These are phyloP conservation scores for Setaria viridis DNA, from an alignment of 202 grass and related monocot species.

Conservation along the genomic window DNA sequence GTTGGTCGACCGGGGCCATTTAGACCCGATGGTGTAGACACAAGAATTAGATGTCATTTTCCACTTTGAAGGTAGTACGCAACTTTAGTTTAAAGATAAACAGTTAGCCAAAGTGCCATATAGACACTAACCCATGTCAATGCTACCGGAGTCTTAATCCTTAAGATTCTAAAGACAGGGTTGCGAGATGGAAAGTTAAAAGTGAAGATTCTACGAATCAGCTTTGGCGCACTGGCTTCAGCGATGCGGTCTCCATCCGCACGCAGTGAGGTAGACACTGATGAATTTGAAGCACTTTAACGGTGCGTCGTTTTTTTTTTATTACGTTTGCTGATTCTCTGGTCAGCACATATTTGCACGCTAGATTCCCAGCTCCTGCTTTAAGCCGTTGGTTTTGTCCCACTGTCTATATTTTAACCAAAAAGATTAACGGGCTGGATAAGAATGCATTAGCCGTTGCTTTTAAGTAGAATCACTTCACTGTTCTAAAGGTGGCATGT, in stretches of 20 bases:
- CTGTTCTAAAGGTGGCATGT: neutral
- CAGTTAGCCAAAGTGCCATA: slow-evolving; percentile 15
- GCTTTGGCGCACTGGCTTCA: slow-evolving; percentile 34
- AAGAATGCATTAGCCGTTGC: slow-evolving; percentile 5
- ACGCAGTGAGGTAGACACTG: slow-evolving; percentile 16
- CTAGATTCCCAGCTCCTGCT: slow-evolving; percentile 23
- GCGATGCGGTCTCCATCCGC: slow-evolving; percentile 37
- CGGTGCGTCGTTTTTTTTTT: neutral
- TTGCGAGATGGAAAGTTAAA: slow-evolving; percentile 21
- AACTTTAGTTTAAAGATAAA: slow-evolving; percentile 15
- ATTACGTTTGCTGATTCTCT: slow-evolving; percentile 13
- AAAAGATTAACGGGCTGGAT: slow-evolving; percentile 10
- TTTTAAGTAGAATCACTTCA: neutral
- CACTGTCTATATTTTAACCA: slow-evolving; percentile 33
- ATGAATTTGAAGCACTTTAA: slow-evolving; percentile 8
- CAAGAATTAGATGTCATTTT: slow-evolving; percentile 17
- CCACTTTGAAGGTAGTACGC: slow-evolving; percentile 18
- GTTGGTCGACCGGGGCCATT: neutral
- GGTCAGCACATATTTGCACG: slow-evolving; percentile 1
- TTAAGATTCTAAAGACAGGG: slow-evolving; percentile 37
- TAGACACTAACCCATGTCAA: slow-evolving; percentile 2
- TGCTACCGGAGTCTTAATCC: slow-evolving; percentile 17
- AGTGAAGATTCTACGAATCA: slow-evolving; percentile 33
- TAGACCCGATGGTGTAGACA: neutral
- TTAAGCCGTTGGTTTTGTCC: slow-evolving; percentile 7